A percentile compares a stretch with the other conserved stretches of the same genome.
Conservation (phyloP, 345 rosid species). For the Salix dunnii region DNA sequence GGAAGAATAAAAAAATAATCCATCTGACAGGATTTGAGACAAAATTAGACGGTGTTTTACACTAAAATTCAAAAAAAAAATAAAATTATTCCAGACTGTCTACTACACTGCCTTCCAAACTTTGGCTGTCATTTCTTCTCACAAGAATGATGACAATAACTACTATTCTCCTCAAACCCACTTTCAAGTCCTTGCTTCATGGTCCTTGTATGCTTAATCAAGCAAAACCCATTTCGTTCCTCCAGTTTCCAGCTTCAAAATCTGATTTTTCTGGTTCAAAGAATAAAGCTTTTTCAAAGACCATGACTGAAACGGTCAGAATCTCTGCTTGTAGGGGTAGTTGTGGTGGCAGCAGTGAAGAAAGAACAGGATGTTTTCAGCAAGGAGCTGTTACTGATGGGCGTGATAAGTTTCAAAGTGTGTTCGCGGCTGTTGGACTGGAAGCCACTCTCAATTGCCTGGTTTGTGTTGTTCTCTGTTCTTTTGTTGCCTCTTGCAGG, state of each 20-base stretch:
- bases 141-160: not conserved
- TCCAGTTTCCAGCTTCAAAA: not conserved
- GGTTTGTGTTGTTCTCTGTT: not conserved
- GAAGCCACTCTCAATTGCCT: constrained; percentile 6
- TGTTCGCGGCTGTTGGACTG: not conserved
- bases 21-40: too few species aligned
- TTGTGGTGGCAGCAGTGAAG: not conserved
- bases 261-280: not conserved
- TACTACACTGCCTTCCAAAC: not conserved
- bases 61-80: too few species aligned
- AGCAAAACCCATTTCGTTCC: not conserved
- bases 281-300: not conserved
- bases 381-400: not conserved
- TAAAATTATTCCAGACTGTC: too few species aligned
- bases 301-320: not conserved
- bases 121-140: not conserved
- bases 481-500: not conserved
- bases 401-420: not conserved
- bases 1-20: too few species aligned
- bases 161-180: not conserved
- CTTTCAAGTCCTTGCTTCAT: not conserved
- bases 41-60: too few species aligned
- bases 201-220: not conserved
- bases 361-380: not conserved
- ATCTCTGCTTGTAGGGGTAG: not conserved